Percentiles rank a stretch among this genome's conserved stretches.
phyloP scores from a whole-genome alignment of 129 eudicot genomes.

The Sambucus nigra region DNA sequence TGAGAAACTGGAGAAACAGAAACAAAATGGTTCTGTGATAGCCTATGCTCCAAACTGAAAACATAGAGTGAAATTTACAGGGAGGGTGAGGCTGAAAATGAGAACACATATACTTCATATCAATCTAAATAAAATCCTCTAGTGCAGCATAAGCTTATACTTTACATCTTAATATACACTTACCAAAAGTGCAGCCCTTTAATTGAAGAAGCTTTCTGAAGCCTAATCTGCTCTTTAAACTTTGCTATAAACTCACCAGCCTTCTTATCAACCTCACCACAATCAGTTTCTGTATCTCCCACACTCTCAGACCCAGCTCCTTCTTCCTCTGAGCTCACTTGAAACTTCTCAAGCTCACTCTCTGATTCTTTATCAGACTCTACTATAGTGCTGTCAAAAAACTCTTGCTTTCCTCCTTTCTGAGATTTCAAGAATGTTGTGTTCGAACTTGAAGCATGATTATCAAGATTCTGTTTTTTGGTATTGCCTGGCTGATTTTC shows the following conservation, averaged over 20 bases:
- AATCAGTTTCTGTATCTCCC: conserved; percentile 37
- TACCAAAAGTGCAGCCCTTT: conserved; percentile 25
- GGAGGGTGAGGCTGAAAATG: neutral
- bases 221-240: conserved; percentile 81
- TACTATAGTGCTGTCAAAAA: neutral
- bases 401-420: conserved; percentile 12
- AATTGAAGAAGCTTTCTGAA: conserved; percentile 48
- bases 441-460: conserved; percentile 1
- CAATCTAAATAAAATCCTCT: neutral
- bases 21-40: neutral
- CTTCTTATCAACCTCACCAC: conserved; percentile 83
- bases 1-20: neutral
- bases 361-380: conserved; percentile 15
- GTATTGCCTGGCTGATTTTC: neutral
- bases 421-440: neutral
- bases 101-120: neutral
- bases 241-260: conserved; percentile 91
- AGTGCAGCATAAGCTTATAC: conserved; percentile 3
- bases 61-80: neutral
- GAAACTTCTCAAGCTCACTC: conserved; percentile 9
- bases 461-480: conserved; percentile 15
- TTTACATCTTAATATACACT: neutral
- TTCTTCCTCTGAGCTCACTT: conserved; percentile 20
- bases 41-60: neutral
- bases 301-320: conserved; percentile 12